Conservation (phyloP, 768 basidiomycete species). For the Kwoniella mangroviensis region DNA sequence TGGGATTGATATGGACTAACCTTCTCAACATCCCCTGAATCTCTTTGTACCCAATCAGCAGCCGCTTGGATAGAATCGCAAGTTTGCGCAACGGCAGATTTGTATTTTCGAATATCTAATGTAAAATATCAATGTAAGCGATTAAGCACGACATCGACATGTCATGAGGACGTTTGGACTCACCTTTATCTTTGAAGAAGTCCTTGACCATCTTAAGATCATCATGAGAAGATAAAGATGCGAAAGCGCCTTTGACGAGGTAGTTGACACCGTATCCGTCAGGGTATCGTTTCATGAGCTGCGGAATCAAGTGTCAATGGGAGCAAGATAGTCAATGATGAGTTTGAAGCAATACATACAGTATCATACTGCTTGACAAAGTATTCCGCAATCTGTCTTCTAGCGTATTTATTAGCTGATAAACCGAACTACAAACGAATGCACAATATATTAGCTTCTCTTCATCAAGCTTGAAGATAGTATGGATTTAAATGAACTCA, state of each 20-base stretch:
- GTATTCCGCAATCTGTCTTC: conserved; percentile 66
- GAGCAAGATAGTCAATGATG: no score
- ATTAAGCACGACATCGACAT: no score
- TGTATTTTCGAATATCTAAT: conserved; percentile 50
- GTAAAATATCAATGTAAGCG: no score
- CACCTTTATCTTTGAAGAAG: conserved; percentile 74
- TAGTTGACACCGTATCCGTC: conserved; percentile 62
- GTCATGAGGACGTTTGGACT: no score
- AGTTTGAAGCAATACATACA: conserved; percentile 59
- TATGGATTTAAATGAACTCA: conserved; percentile 19
- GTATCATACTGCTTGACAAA: conserved; percentile 72
- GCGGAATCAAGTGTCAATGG: background rate
- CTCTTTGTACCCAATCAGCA: conserved; percentile 55
- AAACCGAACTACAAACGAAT: conserved; percentile 61
- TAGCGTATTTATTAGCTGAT: conserved; percentile 64
- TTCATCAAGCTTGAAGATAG: background rate
- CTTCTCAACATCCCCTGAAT: conserved; percentile 54
- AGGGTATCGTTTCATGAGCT: conserved; percentile 68
- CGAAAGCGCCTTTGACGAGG: conserved; percentile 59
- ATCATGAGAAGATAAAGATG: conserved; percentile 67
- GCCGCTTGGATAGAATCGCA: conserved; percentile 56
- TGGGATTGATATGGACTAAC: no score
- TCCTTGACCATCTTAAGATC: conserved; percentile 65
- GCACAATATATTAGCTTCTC: background rate
- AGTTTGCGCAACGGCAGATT: conserved; percentile 54